A percentile compares a stretch with the other conserved stretches of the same genome.
phyloP scores from a whole-genome alignment of 164 flowering plant species.

The Chloranthus sessilifolius region DNA sequence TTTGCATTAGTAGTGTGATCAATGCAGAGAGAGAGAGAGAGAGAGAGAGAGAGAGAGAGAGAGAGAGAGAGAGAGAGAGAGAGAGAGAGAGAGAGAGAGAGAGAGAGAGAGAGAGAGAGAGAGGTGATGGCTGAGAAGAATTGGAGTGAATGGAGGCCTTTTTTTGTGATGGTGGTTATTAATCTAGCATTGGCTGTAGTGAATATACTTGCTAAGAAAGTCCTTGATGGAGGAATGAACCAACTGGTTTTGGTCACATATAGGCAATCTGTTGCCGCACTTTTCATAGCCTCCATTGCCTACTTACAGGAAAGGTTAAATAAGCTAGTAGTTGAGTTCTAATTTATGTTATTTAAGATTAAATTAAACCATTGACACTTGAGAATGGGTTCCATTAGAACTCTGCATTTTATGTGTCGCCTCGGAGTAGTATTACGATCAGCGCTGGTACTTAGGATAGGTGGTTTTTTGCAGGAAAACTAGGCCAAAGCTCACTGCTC shows the following conservation, averaged over 20 bases:
- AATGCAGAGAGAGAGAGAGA: slow-evolving; percentile 4
- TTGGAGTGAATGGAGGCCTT: slow-evolving; percentile 46
- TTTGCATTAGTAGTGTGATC: neutral
- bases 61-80: slow-evolving; percentile 1
- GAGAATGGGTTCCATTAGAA: too few relatives aligned
- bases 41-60: neutral
- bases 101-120: too few relatives aligned
- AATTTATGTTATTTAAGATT: too few relatives aligned
- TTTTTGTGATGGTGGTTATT: slow-evolving; percentile 44
- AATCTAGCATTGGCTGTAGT: slow-evolving; percentile 51
- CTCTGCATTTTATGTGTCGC: too few relatives aligned
- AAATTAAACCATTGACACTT: too few relatives aligned
- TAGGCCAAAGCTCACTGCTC: slow-evolving; percentile 49
- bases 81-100: neutral
- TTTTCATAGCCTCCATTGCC: slow-evolving; percentile 63
- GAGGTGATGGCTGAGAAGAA: slow-evolving; percentile 26
- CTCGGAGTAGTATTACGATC: too few relatives aligned
- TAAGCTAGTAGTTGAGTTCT: neutral
- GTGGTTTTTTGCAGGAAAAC: slow-evolving; percentile 49
- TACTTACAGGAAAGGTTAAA: slow-evolving; percentile 63
- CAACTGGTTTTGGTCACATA: slow-evolving; percentile 54
- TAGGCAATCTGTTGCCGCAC: slow-evolving; percentile 39
- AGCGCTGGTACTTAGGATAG: too few relatives aligned
- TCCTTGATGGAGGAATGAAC: slow-evolving; percentile 49
- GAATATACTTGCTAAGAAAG: slow-evolving; percentile 65